Conservation (phyloP, 768 basidiomycete species). For the Rhizopogon roseolus region DNA sequence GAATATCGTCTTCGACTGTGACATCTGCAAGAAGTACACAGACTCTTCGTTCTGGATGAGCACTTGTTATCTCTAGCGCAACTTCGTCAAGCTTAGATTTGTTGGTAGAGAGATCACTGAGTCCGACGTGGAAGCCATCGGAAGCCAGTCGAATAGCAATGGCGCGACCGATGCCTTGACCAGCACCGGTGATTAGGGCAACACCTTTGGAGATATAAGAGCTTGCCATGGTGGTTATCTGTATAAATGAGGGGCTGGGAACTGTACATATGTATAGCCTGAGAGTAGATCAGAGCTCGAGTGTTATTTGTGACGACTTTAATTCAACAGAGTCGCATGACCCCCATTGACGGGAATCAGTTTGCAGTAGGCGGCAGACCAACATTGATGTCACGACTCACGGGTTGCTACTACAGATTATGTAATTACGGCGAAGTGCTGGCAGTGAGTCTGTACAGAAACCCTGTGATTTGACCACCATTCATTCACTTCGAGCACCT, state of each 20-base stretch:
- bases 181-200: conserved; percentile 33
- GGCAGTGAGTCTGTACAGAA: no score
- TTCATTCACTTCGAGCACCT: no score
- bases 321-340: no score
- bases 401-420: no score
- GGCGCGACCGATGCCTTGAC: conserved; percentile 20
- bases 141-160: conserved; percentile 29
- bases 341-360: no score
- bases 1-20: conserved; percentile 35
- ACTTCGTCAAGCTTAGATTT: conserved; percentile 19
- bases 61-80: conserved; percentile 21
- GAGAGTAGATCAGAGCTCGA: not conserved
- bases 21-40: conserved; percentile 34
- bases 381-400: no score
- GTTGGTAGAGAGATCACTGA: conserved; percentile 24
- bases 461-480: no score
- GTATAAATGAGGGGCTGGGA: not conserved
- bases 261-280: not conserved
- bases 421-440: no score
- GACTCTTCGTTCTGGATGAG: conserved; percentile 18
- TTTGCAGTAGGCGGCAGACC: no score
- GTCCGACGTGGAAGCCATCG: conserved; percentile 26
- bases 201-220: conserved; percentile 17
- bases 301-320: no score
- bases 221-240: not conserved